Evolutionary conservation across 2,329 filamentous ascomycete genomes (phyloP).

Genomic region (Arthrobotrys sphaeroides): DNA sequence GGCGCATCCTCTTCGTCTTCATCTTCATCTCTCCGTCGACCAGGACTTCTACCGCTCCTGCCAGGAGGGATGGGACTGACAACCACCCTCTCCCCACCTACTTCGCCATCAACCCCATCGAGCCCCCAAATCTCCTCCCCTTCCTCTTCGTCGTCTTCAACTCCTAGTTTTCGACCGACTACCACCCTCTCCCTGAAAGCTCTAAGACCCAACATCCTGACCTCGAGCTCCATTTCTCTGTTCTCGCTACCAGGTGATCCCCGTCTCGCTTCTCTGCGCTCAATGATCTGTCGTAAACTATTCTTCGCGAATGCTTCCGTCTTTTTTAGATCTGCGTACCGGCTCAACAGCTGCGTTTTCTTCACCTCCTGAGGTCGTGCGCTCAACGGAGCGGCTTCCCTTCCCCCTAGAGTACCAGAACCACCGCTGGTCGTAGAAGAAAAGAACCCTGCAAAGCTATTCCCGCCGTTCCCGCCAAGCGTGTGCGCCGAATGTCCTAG

Average conservation of each 20-base stretch:
- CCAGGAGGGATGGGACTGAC: slow-evolving; percentile 8
- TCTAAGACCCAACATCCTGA: slow-evolving; percentile 42
- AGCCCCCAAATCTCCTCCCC: slow-evolving; percentile 49
- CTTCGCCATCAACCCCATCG: slow-evolving; percentile 38
- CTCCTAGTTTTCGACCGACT: slow-evolving; percentile 33
- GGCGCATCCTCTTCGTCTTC: slow-evolving; percentile 8
- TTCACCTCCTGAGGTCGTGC: slow-evolving; percentile 46
- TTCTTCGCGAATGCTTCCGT: slow-evolving; percentile 48
- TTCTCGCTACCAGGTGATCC: slow-evolving; percentile 38
- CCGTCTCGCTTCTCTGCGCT: slow-evolving; percentile 33
- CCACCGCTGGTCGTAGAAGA: neutral
- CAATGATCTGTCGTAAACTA: slow-evolving; percentile 40
- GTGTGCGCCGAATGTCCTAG: neutral
- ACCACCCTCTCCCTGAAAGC: slow-evolving; percentile 39
- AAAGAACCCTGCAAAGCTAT: slow-evolving; percentile 32
- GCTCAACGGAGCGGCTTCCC: neutral
- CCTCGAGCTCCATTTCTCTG: slow-evolving; percentile 48
- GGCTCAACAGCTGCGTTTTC: slow-evolving; percentile 38
- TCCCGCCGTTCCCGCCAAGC: neutral
- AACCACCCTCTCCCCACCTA: slow-evolving; percentile 46
- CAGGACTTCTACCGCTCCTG: neutral
- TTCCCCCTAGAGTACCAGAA: too few relatives aligned
- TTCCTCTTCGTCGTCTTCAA: slow-evolving; percentile 37
- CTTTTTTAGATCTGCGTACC: slow-evolving; percentile 47
- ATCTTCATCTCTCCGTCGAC: slow-evolving; percentile 8